These are phyloP conservation scores for Taphrina betulina DNA, from an alignment of 1,139 yeast species.

Conservation along the genomic window DNA sequence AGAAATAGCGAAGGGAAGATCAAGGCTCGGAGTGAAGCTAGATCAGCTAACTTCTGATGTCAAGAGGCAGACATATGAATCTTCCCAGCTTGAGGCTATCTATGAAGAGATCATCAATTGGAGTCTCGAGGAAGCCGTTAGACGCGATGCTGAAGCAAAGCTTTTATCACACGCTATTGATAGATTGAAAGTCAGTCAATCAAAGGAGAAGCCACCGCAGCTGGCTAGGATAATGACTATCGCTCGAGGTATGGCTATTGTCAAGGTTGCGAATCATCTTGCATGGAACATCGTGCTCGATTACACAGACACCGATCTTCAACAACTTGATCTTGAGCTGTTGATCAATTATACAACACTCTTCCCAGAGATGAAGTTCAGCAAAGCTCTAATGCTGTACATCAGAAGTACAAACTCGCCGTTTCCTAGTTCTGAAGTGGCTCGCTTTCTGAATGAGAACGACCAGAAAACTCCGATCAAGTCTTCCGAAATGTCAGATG, in stretches of 20 bases:
- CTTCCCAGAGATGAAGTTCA: slow-evolving; percentile 65
- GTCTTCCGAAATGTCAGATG: neutral
- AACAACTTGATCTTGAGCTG: slow-evolving; percentile 52
- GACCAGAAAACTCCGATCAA: neutral
- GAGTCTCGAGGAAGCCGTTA: slow-evolving; percentile 60
- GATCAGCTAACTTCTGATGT: slow-evolving; percentile 46
- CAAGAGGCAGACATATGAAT: slow-evolving; percentile 54
- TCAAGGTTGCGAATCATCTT: slow-evolving; percentile 58
- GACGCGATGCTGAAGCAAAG: slow-evolving; percentile 62
- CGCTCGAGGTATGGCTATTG: slow-evolving; percentile 71
- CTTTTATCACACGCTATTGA: slow-evolving; percentile 59
- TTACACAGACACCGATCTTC: slow-evolving; percentile 63
- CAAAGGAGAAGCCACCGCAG: slow-evolving; percentile 45
- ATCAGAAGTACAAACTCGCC: slow-evolving; percentile 67
- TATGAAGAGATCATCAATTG: slow-evolving; percentile 60
- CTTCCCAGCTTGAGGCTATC: slow-evolving; percentile 54
- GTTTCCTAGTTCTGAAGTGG: slow-evolving; percentile 42
- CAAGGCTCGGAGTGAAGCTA: slow-evolving; percentile 39
- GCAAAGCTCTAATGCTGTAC: slow-evolving; percentile 51
- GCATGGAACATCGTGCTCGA: slow-evolving; percentile 81
- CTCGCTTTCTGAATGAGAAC: slow-evolving; percentile 1
- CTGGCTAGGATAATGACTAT: slow-evolving; percentile 54
- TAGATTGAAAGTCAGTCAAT: slow-evolving; percentile 53
- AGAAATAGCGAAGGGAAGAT: slow-evolving; percentile 42
- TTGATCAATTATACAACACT: slow-evolving; percentile 54